phyloP scores from a whole-genome alignment of 2,329 filamentous ascomycete species.

The Cladosporium halotolerans region DNA sequence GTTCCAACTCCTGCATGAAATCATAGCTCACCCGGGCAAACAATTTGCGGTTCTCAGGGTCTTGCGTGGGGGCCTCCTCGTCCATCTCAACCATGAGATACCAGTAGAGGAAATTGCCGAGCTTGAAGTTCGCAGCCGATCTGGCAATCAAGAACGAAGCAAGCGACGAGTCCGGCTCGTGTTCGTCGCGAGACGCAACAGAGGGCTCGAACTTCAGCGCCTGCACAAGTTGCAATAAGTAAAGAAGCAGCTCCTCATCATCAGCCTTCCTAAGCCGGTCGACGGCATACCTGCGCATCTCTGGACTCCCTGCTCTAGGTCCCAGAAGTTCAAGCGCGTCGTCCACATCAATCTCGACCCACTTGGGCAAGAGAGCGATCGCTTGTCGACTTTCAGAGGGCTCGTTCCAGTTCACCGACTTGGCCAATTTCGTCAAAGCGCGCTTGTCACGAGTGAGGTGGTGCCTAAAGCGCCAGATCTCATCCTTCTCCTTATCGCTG shows the following conservation, averaged over 20 bases:
- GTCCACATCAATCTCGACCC: constrained; percentile 95
- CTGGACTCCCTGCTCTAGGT: constrained; percentile 80
- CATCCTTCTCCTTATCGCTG: constrained; percentile 84
- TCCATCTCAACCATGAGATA: constrained; percentile 98
- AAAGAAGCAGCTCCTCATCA: constrained; percentile 83
- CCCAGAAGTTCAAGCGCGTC: constrained; percentile 91
- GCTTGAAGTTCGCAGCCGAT: constrained; percentile 77
- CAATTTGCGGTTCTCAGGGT: constrained; percentile 67
- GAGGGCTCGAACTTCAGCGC: constrained; percentile 90
- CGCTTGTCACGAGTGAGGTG: constrained; percentile 84
- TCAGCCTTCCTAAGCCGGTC: constrained; percentile 86
- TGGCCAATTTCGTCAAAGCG: constrained; percentile 91
- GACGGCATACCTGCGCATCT: constrained; percentile 88
- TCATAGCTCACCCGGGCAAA: constrained; percentile 93
- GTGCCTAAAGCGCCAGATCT: constrained; percentile 96
- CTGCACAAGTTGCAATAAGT: constrained; percentile 89
- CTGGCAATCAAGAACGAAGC: constrained; percentile 83
- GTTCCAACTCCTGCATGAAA: constrained; percentile 84
- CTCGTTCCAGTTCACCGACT: constrained; percentile 93
- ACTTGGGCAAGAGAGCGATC: constrained; percentile 80
- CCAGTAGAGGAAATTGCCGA: constrained; percentile 96
- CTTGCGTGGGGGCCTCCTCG: constrained; percentile 52
- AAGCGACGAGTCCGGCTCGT: constrained; percentile 70
- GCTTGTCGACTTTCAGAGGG: constrained; percentile 79
- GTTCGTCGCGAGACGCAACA: constrained; percentile 33